Base-by-base conservation (phyloP, 2,329 filamentous ascomycete species). In the Colletotrichum australisinense region DNA sequence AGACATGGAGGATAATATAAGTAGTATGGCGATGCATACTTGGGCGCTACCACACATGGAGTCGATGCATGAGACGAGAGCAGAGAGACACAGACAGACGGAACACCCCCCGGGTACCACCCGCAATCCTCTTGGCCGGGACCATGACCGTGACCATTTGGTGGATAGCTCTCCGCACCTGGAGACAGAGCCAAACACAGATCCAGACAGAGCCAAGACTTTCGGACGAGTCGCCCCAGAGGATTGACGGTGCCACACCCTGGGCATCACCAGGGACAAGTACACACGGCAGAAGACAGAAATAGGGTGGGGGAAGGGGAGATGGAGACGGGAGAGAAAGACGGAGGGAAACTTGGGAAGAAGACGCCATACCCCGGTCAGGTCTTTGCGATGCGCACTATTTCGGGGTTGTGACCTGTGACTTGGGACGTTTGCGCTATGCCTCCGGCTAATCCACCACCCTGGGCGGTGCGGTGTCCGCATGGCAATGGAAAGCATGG, bases 181-280 rank as follows among this genome's bases (percentile, higher is more conserved):
- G 57, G 69, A 62, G 56, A 38, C 62, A 64, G n/a, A 42, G 38
- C 38, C 38, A 42, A 42, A 38, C 57, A 64, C 49, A 69, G 35
- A 69, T 52, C 28, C 67, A 67, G 38, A 58, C 12, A 58, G n/a
- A 67, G 68, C 68, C 69, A 71, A 71, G 64, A 67, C 57, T 56
- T 22, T 49, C 42, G 28, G 22, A 68, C 30, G 63, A 68, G 57
- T 71, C 64, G 35, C 28, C 32, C 55, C 26, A 38, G 12, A 67
- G 42, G 30, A 12, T 22, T 26, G n/a, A 49, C 56, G 49, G 63
- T 71, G 46, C 35, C 64, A 71, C 53, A 42, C 42, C 42, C 63
- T 56, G 24, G 22, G 65, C 52, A 38, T 64, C 62, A 28, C n/a
- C 30, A n/a, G 28, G 62, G 62, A n/a, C 14, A 6, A 38, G 28